Evolutionary conservation across 768 basidiomycete species (phyloP), one percentile per base, ranked within the genome.

Genomic region (Rhizopogon vesiculosus): DNA sequence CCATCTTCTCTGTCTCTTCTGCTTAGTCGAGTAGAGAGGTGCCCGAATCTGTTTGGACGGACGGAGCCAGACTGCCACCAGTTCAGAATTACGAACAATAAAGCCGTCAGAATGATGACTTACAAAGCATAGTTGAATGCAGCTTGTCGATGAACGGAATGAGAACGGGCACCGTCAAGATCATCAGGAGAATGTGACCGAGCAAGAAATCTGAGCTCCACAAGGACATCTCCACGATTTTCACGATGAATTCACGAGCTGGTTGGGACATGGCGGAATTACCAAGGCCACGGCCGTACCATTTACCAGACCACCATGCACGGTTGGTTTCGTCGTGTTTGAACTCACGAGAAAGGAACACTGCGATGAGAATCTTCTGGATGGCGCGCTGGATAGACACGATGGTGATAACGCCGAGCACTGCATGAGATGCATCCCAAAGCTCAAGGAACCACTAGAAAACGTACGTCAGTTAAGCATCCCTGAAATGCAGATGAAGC

Each of bases 231-330:
- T 98, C 96, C 60, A 98, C 92, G 56, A 96, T 91, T 80, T 98
- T 99, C 75, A 98, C 95, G 55, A 98, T 83, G 67, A 90, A 97
- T 78, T 98, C 97, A 68, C 97, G 87, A 55, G 92, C 93, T 33
- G 95, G 94, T 69, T 98, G 97, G 31, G 93, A 94, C 68, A 96
- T 85, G 39, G 91, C 93, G 35, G 91, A 89, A n/a, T 80, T 81
- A 13, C 96, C 96, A 18, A 99, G 78, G 29, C 93, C 91, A 56
- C 93, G 82, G 45, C 95, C 94, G 67, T 95, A 95, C 97, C 97
- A 98, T 76, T 90, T 88, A 59, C 94, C 95, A 16, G 95, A 94
- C 97, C 97, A 99, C 96, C 96, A 98, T 2, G 95, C 95, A 58
- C 91, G 82, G 75, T 98, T 98, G 28, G 92, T 95, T 76, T 98